phyloP scores from a whole-genome alignment of 257 asterid species.

The Solanum sparsipilum region DNA sequence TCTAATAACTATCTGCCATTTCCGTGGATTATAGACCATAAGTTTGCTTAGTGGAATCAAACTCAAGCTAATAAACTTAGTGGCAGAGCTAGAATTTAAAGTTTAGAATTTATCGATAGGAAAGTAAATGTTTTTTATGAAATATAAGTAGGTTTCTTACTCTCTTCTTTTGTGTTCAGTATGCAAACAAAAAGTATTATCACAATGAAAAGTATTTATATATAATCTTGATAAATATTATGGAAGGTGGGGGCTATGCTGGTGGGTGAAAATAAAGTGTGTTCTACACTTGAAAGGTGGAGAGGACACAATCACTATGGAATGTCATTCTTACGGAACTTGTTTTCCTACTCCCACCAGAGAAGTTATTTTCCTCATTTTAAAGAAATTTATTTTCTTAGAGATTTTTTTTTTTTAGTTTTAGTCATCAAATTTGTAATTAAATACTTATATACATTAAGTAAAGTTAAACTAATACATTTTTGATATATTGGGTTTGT shows the following conservation, averaged over 20 bases:
- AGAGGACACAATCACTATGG: neutral
- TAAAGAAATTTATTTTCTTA: too few relatives aligned
- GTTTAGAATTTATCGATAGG: neutral
- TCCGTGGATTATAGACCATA: neutral
- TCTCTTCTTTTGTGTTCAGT: accelerated
- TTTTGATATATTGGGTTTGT: neutral
- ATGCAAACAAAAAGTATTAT: neutral
- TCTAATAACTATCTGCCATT: neutral
- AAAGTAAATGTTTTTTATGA: neutral
- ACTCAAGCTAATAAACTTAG: neutral
- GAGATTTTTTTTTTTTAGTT: too few relatives aligned
- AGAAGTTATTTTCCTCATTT: too few relatives aligned
- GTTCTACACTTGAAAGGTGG: too few relatives aligned
- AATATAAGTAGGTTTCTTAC: neutral
- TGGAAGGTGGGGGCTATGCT: neutral
- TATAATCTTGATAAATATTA: neutral
- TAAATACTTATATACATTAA: neutral
- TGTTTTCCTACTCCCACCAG: neutral
- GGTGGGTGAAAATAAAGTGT: too few relatives aligned
- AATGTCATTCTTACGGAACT: neutral
- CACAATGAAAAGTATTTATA: neutral
- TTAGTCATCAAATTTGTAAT: too few relatives aligned
- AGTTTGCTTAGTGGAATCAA: neutral
- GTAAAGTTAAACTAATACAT: neutral
- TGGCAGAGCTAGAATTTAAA: neutral